These are phyloP conservation scores for Lichina pygmaea DNA, from an alignment of 495 filamentous ascomycete species.

Conservation along the genomic window DNA sequence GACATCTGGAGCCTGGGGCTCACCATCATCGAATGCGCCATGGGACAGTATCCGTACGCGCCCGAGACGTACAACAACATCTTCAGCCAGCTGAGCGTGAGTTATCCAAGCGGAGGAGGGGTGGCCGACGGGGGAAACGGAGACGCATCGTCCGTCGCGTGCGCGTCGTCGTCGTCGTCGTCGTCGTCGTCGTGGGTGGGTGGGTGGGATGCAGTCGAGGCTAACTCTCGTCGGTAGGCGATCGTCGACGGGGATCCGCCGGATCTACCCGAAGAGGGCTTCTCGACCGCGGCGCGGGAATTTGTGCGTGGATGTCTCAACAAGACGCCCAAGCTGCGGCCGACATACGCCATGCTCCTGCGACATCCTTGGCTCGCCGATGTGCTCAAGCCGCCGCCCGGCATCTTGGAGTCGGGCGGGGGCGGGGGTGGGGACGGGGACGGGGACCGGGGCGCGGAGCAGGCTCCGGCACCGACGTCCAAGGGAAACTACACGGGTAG, in stretches of 20 bases:
- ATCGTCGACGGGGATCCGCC: constrained; percentile 93
- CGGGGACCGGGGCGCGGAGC: constrained; percentile 15
- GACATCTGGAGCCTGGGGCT: constrained; percentile 94
- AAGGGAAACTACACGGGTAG: not conserved
- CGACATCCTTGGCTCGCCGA: constrained; percentile 68
- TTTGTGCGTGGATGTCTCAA: constrained; percentile 80
- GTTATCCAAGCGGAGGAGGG: constrained; percentile 12
- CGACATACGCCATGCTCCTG: constrained; percentile 70
- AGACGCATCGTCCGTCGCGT: too few species aligned
- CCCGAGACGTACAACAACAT: constrained; percentile 98
- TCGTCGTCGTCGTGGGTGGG: not conserved
- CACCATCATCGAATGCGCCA: constrained; percentile 86
- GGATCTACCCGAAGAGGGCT: constrained; percentile 48
- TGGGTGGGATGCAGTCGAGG: not conserved
- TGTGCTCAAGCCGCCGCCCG: constrained; percentile 47
- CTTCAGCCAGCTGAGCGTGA: constrained; percentile 88
- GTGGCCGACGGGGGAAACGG: not conserved
- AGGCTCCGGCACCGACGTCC: constrained; percentile 8
- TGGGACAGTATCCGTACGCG: constrained; percentile 89
- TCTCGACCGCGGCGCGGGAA: constrained; percentile 52
- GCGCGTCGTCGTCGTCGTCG: too few species aligned
- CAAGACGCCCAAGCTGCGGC: constrained; percentile 73
- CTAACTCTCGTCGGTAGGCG: constrained; percentile 26
- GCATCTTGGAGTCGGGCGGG: constrained; percentile 51
- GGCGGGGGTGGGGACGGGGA: constrained; percentile 31